These are phyloP conservation scores for Diplodia mutila DNA, from an alignment of 2,329 filamentous ascomycete genomes.

Conservation along the genomic window DNA sequence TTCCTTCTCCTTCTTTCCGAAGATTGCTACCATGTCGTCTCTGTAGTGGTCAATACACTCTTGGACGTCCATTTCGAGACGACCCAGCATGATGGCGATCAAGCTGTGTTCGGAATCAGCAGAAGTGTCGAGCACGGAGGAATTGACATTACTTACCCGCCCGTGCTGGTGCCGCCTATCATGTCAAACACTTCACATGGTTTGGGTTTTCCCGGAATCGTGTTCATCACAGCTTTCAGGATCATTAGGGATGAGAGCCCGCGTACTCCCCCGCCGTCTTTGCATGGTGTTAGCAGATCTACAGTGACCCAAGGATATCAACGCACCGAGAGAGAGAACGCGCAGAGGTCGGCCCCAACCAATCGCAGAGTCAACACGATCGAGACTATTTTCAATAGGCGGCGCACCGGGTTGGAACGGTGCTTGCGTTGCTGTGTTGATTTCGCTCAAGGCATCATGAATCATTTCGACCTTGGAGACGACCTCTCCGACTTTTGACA, in stretches of 20 bases:
- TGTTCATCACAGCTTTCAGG: not conserved
- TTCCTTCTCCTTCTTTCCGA: too few species aligned
- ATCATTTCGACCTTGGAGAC: not conserved
- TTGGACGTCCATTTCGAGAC: conserved; percentile 29
- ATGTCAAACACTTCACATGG: conserved; percentile 8
- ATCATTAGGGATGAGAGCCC: not conserved
- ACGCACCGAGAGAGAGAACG: too few species aligned
- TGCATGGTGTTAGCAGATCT: too few species aligned
- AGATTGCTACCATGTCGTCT: conserved; percentile 27
- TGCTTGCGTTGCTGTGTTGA: not conserved
- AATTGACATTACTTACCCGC: not conserved
- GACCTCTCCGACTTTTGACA: not conserved
- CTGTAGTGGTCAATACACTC: conserved; percentile 27
- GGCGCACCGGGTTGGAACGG: not conserved
- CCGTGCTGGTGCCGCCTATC: not conserved
- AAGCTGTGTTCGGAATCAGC: not conserved
- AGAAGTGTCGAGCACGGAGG: too few species aligned
- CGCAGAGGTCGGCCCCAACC: too few species aligned
- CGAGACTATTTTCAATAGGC: not conserved
- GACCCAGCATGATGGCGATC: conserved; percentile 33
- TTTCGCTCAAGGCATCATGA: not conserved
- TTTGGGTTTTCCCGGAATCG: too few species aligned
- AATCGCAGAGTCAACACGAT: too few species aligned
- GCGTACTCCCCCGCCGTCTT: conserved; percentile 6
- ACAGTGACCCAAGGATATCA: too few species aligned